Conservation (phyloP, 441 rosid genomes). For the Aquilaria agallochum region DNA sequence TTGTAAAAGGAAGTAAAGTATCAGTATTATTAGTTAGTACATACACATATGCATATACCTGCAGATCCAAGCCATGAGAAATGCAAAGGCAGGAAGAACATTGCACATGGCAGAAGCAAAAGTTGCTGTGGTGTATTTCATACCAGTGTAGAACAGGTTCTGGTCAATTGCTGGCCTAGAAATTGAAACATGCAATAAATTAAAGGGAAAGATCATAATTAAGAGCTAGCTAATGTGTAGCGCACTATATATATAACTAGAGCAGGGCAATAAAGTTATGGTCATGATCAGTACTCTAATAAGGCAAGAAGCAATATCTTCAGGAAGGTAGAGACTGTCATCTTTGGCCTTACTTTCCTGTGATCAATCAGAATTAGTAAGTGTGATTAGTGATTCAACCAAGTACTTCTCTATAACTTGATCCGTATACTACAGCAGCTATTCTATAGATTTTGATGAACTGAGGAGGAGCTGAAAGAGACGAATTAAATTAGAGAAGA, state of each 20-base stretch:
- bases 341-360: conserved; percentile 58
- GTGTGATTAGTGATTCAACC: not conserved
- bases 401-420: not conserved
- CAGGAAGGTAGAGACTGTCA: conserved; percentile 41
- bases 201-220: not conserved
- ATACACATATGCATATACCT: conserved; percentile 24
- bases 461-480: not conserved
- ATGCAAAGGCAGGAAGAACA: conserved; percentile 62
- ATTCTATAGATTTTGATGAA: too few relatives aligned
- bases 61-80: conserved; percentile 59
- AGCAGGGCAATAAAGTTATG: not conserved
- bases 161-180: conserved; percentile 71
- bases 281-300: conserved; percentile 41
- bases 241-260: too few relatives aligned
- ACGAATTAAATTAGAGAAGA: not conserved
- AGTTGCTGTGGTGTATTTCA: conserved; percentile 65
- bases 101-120: conserved; percentile 66
- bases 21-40: not conserved
- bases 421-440: not conserved
- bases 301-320: conserved; percentile 55
- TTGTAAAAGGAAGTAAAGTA: too few relatives aligned
- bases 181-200: not conserved
- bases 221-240: too few relatives aligned
- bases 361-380: conserved; percentile 2
- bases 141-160: conserved; percentile 57